These are phyloP conservation scores for Boletellus emodensis DNA, from an alignment of 768 basidiomycete species.

Conservation along the genomic window DNA sequence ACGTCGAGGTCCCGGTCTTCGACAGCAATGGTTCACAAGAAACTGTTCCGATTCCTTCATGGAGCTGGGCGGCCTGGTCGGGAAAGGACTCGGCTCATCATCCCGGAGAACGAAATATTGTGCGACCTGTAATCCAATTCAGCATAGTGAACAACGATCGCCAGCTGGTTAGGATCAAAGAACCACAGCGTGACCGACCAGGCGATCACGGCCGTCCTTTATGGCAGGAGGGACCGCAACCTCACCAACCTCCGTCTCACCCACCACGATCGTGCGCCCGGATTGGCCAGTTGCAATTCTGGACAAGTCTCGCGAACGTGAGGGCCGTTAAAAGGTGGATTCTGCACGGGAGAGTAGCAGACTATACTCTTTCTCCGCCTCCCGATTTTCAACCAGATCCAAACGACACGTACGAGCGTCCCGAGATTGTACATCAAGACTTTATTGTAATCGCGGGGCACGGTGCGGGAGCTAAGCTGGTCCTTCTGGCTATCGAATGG, in stretches of 20 bases:
- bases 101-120: background rate
- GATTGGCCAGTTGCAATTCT: conserved; percentile 14
- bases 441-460: conserved; percentile 11
- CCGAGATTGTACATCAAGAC: conserved; percentile 7
- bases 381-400: background rate
- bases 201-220: background rate
- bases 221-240: background rate
- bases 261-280: background rate
- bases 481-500: conserved; percentile 15
- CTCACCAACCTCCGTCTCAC: background rate
- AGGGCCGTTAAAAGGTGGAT: background rate
- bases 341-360: background rate
- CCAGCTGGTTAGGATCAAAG: background rate
- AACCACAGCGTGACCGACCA: background rate
- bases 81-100: background rate
- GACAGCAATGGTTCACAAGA: conserved; percentile 1
- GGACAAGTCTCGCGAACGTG: conserved; percentile 12
- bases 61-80: conserved; percentile 18
- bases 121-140: conserved; percentile 4
- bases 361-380: background rate
- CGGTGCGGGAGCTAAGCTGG: background rate
- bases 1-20: conserved; percentile 1
- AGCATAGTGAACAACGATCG: conserved; percentile 1
- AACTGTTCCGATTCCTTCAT: conserved; percentile 13
- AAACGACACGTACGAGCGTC: background rate